Percentiles rank a stretch among this genome's conserved stretches.
Evolutionary conservation across 805 yeast genomes (phyloP).

Genomic region (Sugiyamaella valdiviana): DNA sequence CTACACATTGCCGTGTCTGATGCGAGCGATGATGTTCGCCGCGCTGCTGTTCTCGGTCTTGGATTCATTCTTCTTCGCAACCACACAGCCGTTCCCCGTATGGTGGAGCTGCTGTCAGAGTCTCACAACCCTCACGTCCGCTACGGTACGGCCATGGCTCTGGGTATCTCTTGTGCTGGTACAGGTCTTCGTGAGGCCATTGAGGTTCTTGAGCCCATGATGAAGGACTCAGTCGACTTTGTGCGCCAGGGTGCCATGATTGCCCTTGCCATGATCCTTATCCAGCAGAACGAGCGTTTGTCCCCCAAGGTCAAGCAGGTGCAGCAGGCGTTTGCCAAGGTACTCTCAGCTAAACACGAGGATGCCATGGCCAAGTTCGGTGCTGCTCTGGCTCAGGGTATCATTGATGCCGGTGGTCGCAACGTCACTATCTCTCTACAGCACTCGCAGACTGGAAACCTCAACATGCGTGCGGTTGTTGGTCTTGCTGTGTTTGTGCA

Average conservation of each 20-base stretch:
- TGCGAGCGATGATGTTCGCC: slow-evolving; percentile 91
- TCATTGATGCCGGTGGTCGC: slow-evolving; percentile 97
- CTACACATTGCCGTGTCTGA: slow-evolving; percentile 94
- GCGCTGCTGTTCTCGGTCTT: slow-evolving; percentile 87
- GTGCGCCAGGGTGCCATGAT: slow-evolving; percentile 97
- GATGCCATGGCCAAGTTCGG: slow-evolving; percentile 97
- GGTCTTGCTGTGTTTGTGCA: slow-evolving; percentile 87
- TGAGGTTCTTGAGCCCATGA: slow-evolving; percentile 85
- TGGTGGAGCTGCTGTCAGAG: slow-evolving; percentile 86
- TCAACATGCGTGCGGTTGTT: slow-evolving; percentile 85
- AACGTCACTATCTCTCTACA: slow-evolving; percentile 92
- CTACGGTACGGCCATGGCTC: slow-evolving; percentile 95
- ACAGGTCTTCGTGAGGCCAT: slow-evolving; percentile 82
- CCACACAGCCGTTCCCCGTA: slow-evolving; percentile 87
- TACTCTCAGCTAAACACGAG: slow-evolving; percentile 83
- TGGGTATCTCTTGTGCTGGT: slow-evolving; percentile 97
- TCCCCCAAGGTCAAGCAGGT: slow-evolving; percentile 74
- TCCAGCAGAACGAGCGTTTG: slow-evolving; percentile 77
- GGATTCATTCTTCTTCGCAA: slow-evolving; percentile 90
- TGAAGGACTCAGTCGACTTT: slow-evolving; percentile 91
- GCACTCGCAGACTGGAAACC: slow-evolving; percentile 79
- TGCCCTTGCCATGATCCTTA: slow-evolving; percentile 84
- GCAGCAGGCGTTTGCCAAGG: slow-evolving; percentile 65
- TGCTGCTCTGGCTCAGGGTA: slow-evolving; percentile 94
- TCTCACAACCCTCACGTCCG: slow-evolving; percentile 97